These are phyloP conservation scores for Arachnopeziza araneosa DNA, from an alignment of 2,329 filamentous ascomycete species.

Conservation along the genomic window DNA sequence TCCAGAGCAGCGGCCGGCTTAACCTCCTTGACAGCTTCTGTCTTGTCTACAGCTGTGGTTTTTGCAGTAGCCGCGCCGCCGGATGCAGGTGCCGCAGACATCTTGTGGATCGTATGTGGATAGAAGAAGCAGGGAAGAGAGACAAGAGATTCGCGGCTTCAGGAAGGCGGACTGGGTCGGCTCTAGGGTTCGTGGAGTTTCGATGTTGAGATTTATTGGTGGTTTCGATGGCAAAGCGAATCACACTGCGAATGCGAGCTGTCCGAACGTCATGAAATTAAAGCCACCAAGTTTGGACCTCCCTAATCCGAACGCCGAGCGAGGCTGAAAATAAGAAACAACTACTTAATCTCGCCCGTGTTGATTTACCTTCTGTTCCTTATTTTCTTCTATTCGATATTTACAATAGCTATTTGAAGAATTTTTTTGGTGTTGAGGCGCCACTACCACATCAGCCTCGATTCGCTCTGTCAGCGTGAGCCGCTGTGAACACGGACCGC, in stretches of 20 bases:
- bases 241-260: not conserved
- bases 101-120: slow-evolving; percentile 7
- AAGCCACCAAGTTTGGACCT: not conserved
- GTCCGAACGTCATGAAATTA: not conserved
- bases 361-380: not conserved
- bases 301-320: too few relatives aligned
- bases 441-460: not conserved
- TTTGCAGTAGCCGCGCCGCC: slow-evolving; percentile 22
- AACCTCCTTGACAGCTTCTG: slow-evolving; percentile 33
- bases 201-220: not conserved
- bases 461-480: not conserved
- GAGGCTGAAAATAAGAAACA: not conserved
- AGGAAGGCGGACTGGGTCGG: not conserved
- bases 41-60: slow-evolving; percentile 21
- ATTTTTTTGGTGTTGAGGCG: not conserved
- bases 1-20: slow-evolving; percentile 61
- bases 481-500: not conserved
- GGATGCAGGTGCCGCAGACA: slow-evolving; percentile 30
- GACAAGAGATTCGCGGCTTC: not conserved
- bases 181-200: not conserved
- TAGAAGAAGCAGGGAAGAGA: not conserved
- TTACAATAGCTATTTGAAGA: not conserved
- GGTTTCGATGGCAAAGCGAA: not conserved
- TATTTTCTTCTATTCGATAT: not conserved
- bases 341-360: too few relatives aligned